Percentiles rank a stretch among this genome's conserved stretches.
Conservation (phyloP, 148 eudicot species). For the Vaccinium darrowii region DNA sequence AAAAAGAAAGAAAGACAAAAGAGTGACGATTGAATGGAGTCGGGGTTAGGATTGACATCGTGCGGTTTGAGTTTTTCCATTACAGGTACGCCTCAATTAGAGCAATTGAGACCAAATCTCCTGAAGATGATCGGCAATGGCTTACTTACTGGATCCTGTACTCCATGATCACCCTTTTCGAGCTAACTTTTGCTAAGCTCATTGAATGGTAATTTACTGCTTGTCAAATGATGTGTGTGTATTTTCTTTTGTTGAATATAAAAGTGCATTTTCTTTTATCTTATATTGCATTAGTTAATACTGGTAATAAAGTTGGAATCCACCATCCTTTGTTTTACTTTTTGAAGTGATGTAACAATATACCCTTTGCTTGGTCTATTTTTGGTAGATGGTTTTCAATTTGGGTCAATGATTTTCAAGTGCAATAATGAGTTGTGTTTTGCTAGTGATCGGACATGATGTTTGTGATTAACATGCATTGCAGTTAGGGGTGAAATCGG, state of each 20-base stretch:
- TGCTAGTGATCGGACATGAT: not conserved
- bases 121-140: slow-evolving; percentile 89
- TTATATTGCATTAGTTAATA: not conserved
- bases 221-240: not conserved
- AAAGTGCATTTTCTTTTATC: not conserved
- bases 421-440: not conserved
- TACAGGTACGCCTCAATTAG: slow-evolving; percentile 87
- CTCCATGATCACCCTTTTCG: slow-evolving; percentile 85
- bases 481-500: too few relatives aligned
- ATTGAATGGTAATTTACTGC: slow-evolving; percentile 66
- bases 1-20: too few relatives aligned
- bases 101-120: slow-evolving; percentile 89
- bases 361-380: not conserved
- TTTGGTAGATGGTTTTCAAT: not conserved
- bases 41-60: not conserved
- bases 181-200: slow-evolving; percentile 81
- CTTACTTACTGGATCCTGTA: slow-evolving; percentile 97
- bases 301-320: not conserved
- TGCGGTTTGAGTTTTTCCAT: not conserved
- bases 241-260: not conserved
- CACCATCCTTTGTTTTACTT: not conserved
- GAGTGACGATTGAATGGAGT: too few relatives aligned
- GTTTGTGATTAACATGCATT: not conserved
- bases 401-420: not conserved
- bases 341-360: not conserved